These are phyloP conservation scores for Trypanosoma caninum DNA, from an alignment of 208 protist species.

Conservation along the genomic window DNA sequence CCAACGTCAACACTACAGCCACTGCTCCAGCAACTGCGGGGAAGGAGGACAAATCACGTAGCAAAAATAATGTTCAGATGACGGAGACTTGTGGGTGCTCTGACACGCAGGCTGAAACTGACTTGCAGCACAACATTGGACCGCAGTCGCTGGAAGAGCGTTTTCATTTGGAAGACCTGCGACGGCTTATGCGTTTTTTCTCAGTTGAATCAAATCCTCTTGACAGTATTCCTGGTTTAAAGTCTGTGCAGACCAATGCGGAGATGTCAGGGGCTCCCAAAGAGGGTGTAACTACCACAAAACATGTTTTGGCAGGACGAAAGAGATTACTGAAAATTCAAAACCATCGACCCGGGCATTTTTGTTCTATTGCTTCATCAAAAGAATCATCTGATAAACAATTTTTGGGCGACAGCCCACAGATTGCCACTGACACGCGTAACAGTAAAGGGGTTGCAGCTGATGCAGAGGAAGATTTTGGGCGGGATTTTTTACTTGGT, in stretches of 20 bases:
- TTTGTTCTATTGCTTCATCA: too few relatives aligned
- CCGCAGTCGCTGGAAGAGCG: conserved; percentile 37
- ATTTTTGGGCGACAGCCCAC: background rate
- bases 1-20: too few relatives aligned
- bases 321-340: too few relatives aligned
- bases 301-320: too few relatives aligned
- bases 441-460: background rate
- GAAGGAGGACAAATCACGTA: too few relatives aligned
- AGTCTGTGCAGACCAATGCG: too few relatives aligned
- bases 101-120: background rate
- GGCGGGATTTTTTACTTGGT: too few relatives aligned
- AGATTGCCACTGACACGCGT: background rate
- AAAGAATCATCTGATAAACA: background rate
- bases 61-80: too few relatives aligned
- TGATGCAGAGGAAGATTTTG: conserved; percentile 10
- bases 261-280: too few relatives aligned
- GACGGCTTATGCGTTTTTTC: conserved; percentile 51
- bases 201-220: background rate
- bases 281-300: too few relatives aligned
- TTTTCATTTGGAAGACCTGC: conserved; percentile 51
- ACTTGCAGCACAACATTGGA: background rate
- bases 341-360: too few relatives aligned
- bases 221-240: too few relatives aligned
- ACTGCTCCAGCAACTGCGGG: background rate
- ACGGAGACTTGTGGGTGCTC: background rate